These are phyloP conservation scores for Calvatia gigantea DNA, from an alignment of 768 basidiomycete genomes.

Conservation along the genomic window DNA sequence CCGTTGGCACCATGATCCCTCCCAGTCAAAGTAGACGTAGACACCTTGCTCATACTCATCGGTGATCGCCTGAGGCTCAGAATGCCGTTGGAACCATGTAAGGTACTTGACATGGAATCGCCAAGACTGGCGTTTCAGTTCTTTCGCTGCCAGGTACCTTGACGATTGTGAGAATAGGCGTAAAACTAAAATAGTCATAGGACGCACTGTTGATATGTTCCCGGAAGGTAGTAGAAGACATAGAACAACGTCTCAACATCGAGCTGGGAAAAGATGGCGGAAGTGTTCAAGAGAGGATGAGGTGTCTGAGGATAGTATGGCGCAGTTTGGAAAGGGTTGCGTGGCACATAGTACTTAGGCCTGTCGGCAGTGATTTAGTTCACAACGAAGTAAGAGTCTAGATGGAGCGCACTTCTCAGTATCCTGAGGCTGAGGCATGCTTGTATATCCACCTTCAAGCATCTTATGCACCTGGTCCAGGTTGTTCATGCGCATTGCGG, in stretches of 20 bases:
- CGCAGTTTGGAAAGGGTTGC: conserved; percentile 89
- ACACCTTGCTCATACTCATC: conserved; percentile 99
- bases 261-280: conserved; percentile 83
- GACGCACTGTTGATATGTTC: conserved; percentile 94
- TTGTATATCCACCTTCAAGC: conserved; percentile 87
- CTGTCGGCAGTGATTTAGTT: conserved; percentile 35
- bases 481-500: conserved; percentile 82
- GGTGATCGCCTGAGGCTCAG: conserved; percentile 97
- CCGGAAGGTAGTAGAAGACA: conserved; percentile 96
- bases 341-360: conserved; percentile 95
- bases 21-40: conserved; percentile 99
- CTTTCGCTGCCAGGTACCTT: conserved; percentile 93
- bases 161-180: not conserved
- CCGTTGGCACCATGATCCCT: conserved; percentile 97
- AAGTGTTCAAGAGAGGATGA: conserved; percentile 73
- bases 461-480: conserved; percentile 89
- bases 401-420: conserved; percentile 75
- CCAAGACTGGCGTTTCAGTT: conserved; percentile 97
- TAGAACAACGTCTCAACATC: conserved; percentile 98
- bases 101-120: conserved; percentile 99
- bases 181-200: not conserved
- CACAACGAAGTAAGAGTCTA: not conserved
- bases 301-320: conserved; percentile 92
- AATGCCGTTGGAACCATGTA: conserved; percentile 99
- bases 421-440: conserved; percentile 88